These are phyloP conservation scores for Ophiosphaerella herpotricha DNA, from an alignment of 2,329 filamentous ascomycete genomes.

Conservation along the genomic window DNA sequence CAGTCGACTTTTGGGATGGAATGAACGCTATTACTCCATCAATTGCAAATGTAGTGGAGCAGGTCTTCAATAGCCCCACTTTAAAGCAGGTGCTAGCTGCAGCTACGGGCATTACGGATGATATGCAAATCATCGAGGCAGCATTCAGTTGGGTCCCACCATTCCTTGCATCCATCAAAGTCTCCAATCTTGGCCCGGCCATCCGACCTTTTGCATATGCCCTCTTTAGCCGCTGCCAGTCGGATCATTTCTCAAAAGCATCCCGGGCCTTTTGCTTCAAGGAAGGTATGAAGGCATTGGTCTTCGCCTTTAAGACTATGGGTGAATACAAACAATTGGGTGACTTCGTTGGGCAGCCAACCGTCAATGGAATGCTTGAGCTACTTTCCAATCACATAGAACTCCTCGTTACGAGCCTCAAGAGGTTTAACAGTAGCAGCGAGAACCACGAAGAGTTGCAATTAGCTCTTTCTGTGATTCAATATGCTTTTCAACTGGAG, in stretches of 20 bases:
- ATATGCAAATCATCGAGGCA: constrained; percentile 62
- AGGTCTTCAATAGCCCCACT: constrained; percentile 74
- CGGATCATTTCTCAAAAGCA: constrained; percentile 58
- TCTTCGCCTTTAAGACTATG: constrained; percentile 40
- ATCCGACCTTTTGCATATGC: constrained; percentile 79
- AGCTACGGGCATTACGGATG: constrained; percentile 51
- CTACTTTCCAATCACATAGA: constrained; percentile 64
- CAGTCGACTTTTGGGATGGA: constrained; percentile 84
- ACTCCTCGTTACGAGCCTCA: constrained; percentile 40
- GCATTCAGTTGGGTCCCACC: constrained; percentile 78
- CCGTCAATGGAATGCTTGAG: constrained; percentile 63
- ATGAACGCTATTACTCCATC: constrained; percentile 81
- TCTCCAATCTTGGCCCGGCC: constrained; percentile 75
- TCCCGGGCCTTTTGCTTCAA: constrained; percentile 66
- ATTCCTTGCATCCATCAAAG: constrained; percentile 77
- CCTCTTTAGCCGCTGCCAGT: constrained; percentile 69
- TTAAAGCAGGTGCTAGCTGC: constrained; percentile 65
- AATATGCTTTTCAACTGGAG: constrained; percentile 70
- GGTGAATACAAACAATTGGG: constrained; percentile 14
- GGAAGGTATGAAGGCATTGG: constrained; percentile 56
- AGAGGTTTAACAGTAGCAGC: constrained; percentile 30
- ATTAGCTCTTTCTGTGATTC: constrained; percentile 67
- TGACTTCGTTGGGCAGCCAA: constrained; percentile 47
- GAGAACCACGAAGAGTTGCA: constrained; percentile 42
- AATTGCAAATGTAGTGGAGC: constrained; percentile 79